Conservation (phyloP, 2,329 filamentous ascomycete genomes). For the Pleurostoma richardsiae region DNA sequence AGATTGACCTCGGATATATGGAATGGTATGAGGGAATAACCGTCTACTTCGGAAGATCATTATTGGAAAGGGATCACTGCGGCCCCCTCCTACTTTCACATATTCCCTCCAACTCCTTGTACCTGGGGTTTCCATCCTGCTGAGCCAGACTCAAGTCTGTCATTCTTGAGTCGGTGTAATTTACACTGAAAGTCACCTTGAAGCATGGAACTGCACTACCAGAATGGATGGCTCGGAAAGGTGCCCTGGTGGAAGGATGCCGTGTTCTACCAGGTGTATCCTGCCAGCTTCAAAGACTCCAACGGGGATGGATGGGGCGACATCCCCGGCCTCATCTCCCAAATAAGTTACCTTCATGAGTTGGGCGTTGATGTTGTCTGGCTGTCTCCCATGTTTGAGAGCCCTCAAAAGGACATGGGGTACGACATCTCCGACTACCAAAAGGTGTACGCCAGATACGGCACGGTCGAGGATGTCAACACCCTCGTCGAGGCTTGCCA, state of each 20-base stretch:
- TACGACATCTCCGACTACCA: constrained; percentile 70
- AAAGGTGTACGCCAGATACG: constrained; percentile 60
- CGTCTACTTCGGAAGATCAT: too few species aligned
- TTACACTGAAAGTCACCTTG: neutral
- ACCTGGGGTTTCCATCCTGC: too few species aligned
- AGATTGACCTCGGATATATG: too few species aligned
- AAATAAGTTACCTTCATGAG: constrained; percentile 58
- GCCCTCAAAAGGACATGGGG: constrained; percentile 63
- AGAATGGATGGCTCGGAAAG: constrained; percentile 24
- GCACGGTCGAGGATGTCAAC: constrained; percentile 63
- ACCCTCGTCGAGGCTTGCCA: constrained; percentile 56
- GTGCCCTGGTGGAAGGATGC: constrained; percentile 41
- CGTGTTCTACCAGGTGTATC: constrained; percentile 49
- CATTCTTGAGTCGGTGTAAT: neutral
- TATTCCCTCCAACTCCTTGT: too few species aligned
- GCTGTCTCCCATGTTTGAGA: constrained; percentile 47
- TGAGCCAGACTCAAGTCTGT: neutral
- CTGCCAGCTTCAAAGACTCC: constrained; percentile 53
- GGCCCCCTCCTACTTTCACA: too few species aligned
- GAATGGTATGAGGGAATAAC: too few species aligned
- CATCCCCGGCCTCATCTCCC: constrained; percentile 57
- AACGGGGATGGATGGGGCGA: constrained; percentile 61
- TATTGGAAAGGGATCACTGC: too few species aligned
- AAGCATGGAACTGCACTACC: constrained; percentile 10
- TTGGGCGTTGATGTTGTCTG: constrained; percentile 60